Conservation (phyloP, 1,139 yeast species). For the Pichia sp. region DNA sequence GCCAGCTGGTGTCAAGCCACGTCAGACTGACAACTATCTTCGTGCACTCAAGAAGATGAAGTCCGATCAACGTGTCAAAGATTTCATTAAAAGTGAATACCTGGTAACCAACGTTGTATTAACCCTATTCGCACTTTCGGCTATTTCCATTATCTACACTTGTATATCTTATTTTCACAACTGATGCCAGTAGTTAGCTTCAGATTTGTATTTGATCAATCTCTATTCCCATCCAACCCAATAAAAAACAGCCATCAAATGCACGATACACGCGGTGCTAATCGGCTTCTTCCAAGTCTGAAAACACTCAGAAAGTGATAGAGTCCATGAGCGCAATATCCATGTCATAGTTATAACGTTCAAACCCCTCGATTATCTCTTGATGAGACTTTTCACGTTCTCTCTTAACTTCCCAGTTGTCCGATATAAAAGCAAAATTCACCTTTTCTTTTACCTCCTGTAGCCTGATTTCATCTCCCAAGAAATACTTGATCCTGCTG, state of each 20-base stretch:
- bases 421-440: conserved; percentile 9
- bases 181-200: too few species aligned
- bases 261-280: too few species aligned
- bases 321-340: too few species aligned
- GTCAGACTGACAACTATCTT: conserved; percentile 30
- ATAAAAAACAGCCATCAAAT: too few species aligned
- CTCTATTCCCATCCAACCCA: too few species aligned
- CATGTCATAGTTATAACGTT: too few species aligned
- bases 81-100: conserved; percentile 15
- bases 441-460: conserved; percentile 6
- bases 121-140: conserved; percentile 16
- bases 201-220: too few species aligned
- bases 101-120: conserved; percentile 12
- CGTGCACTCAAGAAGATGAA: conserved; percentile 29
- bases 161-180: background rate
- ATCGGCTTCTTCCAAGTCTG: too few species aligned
- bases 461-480: conserved; percentile 1
- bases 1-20: conserved; percentile 37
- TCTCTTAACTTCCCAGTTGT: conserved; percentile 5
- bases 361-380: too few species aligned
- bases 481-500: conserved; percentile 6
- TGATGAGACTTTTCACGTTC: conserved; percentile 8
- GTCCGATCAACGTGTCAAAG: conserved; percentile 15
- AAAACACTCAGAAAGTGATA: too few species aligned
- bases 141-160: conserved; percentile 14